Evolutionary conservation across 495 filamentous ascomycete genomes (phyloP), one percentile per base, ranked within the genome.

Genomic region (Pseudoneurospora amorphoporcata): DNA sequence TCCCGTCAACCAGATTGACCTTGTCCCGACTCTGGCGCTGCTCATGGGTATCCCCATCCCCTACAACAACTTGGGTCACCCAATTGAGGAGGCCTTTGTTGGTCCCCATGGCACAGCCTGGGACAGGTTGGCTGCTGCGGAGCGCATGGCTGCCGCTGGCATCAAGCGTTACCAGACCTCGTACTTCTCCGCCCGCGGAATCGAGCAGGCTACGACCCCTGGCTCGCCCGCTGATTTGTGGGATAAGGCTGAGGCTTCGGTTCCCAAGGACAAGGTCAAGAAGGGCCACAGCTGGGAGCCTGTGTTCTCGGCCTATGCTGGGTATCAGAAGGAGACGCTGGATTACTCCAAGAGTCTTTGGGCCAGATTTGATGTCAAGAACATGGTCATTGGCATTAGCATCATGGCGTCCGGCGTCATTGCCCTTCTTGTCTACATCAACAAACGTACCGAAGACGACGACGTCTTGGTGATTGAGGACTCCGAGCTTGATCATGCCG

Each of bases 61-160:
- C 0, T 99, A 93, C 84, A 99, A 98, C 77, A 99, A 97, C 81
- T 88, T 99, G n/a, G 95, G 95, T 14, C 87, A 89, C 4, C 95
- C 95, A 1, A 98, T 99, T 74, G 92, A 95, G 73, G 95, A 98
- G 81, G 94, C 93, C 10, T 99, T 99, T 81, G 85, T 89, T 41
- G 93, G 94, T 5, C 73, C 83, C 4, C 82, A 82, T 7, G 90
- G 90, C 8, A 86, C 87, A 68, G 87, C 92, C 68, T 94, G 90
- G 88, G 81, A 88, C 68, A 94, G 92, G 70, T 81, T 99, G 61
- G 91, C 90, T 3, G 81, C 83, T 9, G 94, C 94, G 0, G 92
- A 90, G 74, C 90, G 91, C 7, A 79, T 95, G 58, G 86, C 95
- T 1, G 89, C 92, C 7, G 92, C 93, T 19, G 95, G 96, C 74